Evolutionary conservation across 1,284 basidiomycete species (phyloP), one percentile per base, ranked within the genome.

Genomic region (Malassezia restricta): DNA sequence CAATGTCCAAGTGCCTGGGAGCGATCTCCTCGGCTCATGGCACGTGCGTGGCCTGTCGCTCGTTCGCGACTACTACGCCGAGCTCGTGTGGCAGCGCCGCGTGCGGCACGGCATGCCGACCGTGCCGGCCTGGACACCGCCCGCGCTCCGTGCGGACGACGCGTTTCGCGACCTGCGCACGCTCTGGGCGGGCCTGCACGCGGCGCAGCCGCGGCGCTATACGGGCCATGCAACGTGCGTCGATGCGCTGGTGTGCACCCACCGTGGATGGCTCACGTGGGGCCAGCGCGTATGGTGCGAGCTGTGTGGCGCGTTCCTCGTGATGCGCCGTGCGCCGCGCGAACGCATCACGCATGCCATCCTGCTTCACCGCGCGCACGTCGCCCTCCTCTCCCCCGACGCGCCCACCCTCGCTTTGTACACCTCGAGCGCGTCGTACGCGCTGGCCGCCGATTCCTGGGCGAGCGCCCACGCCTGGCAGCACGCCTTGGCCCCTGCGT

Each of bases 11-110:
- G 42, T 53, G 33, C 51, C 51, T 11, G 51, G 51, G 14, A 17
- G 47, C 3, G 27, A 29, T 3, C 28, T 24, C 3, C 17, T 47
- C 5, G 24, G 29, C 3, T 12, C 7, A 2, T 47, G 45, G 45
- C 20, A 29, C 8, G 40, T 42, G 1, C 51, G 51, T 17, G 51
- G 51, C 5, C 28, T 53, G 12, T 43, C 46, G n/a, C 45, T 53
- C n/a, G 29, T 53, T 3, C 40, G 33, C 20, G 45, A 53, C 24
- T 43, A 40, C 8, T 30, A 40, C n/a, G 38, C 38, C 24, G 46
- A 40, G 9, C 38, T 28, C 12, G n/a, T 8, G 12, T 40, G 24
- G 7, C 37, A 40, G 39, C 38, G 39, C 6, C 29, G 8, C 17
- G 4, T 47, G 17, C n/a, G 8, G 4, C 15, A 29, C 3, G 28